Conservation (phyloP, 2,329 filamentous ascomycete species). For the Hypoxylon sp. region DNA sequence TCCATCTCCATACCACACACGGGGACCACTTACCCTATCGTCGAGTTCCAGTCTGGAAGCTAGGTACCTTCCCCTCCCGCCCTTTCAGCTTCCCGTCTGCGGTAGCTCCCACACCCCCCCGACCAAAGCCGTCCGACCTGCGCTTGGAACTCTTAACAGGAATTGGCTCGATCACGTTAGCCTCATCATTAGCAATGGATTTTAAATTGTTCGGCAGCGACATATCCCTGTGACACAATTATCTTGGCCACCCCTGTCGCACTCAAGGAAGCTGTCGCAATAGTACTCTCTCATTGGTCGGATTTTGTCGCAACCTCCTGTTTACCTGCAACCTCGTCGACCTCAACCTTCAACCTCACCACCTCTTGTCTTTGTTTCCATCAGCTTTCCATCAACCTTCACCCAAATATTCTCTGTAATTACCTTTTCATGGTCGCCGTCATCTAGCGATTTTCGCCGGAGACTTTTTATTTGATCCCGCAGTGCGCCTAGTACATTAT, state of each 20-base stretch:
- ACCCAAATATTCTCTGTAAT: constrained; percentile 31
- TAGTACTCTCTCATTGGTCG: constrained; percentile 47
- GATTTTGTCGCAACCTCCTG: constrained; percentile 50
- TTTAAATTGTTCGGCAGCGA: constrained; percentile 45
- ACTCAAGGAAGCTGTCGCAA: constrained; percentile 47
- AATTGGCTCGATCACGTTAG: constrained; percentile 49
- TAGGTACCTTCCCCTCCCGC: constrained; percentile 24
- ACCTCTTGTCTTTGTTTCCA: constrained; percentile 42
- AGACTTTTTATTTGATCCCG: constrained; percentile 28
- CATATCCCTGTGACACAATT: constrained; percentile 45
- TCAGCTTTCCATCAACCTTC: constrained; percentile 40
- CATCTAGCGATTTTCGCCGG: constrained; percentile 38
- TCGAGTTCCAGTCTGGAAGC: constrained; percentile 5
- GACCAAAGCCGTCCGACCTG: constrained; percentile 25
- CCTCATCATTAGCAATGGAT: constrained; percentile 45
- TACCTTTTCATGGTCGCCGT: constrained; percentile 39
- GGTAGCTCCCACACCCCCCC: constrained; percentile 25
- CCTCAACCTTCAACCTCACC: constrained; percentile 41
- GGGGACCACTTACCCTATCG: constrained; percentile 4
- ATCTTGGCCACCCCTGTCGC: constrained; percentile 38
- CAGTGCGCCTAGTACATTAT: constrained; percentile 20
- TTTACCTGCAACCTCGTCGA: constrained; percentile 51
- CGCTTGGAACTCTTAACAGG: constrained; percentile 33
- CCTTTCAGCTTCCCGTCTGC: constrained; percentile 8
- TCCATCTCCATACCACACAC: constrained; percentile 11